Percentiles rank a stretch among this genome's conserved stretches.
These are phyloP conservation scores for Grosmannia huntii DNA, from an alignment of 2,329 filamentous ascomycete genomes.

Conservation along the genomic window DNA sequence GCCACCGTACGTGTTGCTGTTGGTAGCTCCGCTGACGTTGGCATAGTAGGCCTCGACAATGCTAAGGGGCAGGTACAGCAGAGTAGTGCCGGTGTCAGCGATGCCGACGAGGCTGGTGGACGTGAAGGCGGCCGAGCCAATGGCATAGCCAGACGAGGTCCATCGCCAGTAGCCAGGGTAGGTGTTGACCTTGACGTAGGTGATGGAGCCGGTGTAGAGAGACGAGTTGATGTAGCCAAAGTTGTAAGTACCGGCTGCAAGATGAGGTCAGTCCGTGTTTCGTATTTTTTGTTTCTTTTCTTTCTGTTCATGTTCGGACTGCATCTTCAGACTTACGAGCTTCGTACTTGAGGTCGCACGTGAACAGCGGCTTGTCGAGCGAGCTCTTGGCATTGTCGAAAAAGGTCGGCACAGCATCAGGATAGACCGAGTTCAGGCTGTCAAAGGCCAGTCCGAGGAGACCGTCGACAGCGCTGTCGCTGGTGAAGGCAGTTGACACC, in stretches of 20 bases:
- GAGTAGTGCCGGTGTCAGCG: constrained; percentile 30
- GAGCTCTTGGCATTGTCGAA: constrained; percentile 20
- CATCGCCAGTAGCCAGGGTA: constrained; percentile 44
- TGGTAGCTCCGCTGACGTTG: constrained; percentile 22
- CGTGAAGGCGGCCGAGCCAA: constrained; percentile 32
- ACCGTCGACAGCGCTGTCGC: constrained; percentile 24
- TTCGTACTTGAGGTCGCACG: constrained; percentile 20
- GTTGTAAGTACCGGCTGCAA: constrained; percentile 26
- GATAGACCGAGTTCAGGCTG: constrained; percentile 28
- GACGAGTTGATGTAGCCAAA: constrained; percentile 42
- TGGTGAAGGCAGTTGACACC: constrained; percentile 27
- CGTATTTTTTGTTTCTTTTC: neutral
- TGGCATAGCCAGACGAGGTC: constrained; percentile 32
- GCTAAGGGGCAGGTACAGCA: constrained; percentile 22
- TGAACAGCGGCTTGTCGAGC: constrained; percentile 20
- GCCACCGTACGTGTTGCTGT: constrained; percentile 20
- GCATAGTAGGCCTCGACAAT: constrained; percentile 28
- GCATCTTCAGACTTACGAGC: constrained; percentile 17
- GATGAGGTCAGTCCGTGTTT: neutral
- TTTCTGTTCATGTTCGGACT: no score
- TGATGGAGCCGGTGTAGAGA: constrained; percentile 40
- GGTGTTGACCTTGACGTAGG: constrained; percentile 35
- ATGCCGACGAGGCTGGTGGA: constrained; percentile 20
- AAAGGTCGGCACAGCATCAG: constrained; percentile 27
- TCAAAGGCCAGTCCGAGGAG: constrained; percentile 32